Evolutionary conservation across 140 eudicot species (phyloP), one percentile per base, ranked within the genome.

Genomic region (Bidens hawaiensis): DNA sequence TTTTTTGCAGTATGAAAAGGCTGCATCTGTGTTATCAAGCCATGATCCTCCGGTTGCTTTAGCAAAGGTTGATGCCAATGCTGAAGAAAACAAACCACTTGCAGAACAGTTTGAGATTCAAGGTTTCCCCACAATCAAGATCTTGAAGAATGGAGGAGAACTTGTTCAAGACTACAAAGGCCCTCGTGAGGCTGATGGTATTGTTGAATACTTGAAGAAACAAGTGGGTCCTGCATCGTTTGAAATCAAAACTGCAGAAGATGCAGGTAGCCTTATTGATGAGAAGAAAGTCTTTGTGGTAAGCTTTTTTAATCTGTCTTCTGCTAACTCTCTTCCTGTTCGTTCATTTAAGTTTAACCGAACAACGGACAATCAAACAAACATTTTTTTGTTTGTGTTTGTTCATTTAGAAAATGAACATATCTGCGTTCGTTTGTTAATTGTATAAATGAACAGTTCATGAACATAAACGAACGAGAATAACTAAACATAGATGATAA

Each of bases 141-240:
- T 90, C 30, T 69, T 90, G 52, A 83, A 83, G 81, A 81, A 79
- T 42, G 95, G 95, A 68, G 97, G 89, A 12, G 82, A 83, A 64
- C 15, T 12, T 71, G 69, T 80, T 43, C 87, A 86, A 53, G 94
- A 86, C 13, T 86, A 81, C 74, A 83, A 87, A 27, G 93, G 93
- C 24, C 93, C 95, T 25, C 85, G 93, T 7, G 88, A 81, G 18
- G 95, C 95, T 45, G 88, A 75, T 64, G 95, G 91, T 21, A 81
- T 87, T 9, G 84, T 81, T 26, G 74, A 66, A 8, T 81, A 74
- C 70, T 45, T 90, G 56, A 83, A 86, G 83, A 86, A 83, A 61
- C 88, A 81, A 75, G 77, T 57, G n/a, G 97, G 97, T 45, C 95
- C 97, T 52, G 85, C 97, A 16, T 90, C 97, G 13, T 42, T 75